A percentile compares a stretch with the other conserved stretches of the same genome.
phyloP scores from a whole-genome alignment of 192 early-diverging fungal species.

The Podila verticillata region DNA sequence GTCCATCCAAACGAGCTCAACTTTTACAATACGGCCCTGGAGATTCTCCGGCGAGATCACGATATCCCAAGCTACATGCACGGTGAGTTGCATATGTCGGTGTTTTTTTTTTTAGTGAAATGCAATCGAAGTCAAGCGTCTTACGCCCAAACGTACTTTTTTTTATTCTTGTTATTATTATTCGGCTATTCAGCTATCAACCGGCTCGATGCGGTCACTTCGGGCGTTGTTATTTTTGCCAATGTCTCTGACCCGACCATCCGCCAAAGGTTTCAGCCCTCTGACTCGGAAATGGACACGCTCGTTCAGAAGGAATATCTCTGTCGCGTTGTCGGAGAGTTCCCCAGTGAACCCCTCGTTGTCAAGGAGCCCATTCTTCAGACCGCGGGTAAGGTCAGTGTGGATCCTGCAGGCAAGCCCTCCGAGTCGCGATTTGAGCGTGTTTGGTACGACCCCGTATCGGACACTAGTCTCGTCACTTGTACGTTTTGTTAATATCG shows the following conservation, averaged over 20 bases:
- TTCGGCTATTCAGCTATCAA: constrained; percentile 18
- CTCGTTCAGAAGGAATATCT: constrained; percentile 40
- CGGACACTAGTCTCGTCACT: constrained; percentile 31
- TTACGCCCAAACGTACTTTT: background rate
- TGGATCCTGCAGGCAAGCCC: constrained; percentile 32
- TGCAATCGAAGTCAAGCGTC: background rate
- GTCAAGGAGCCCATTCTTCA: constrained; percentile 44
- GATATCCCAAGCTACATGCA: constrained; percentile 46
- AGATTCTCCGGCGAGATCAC: constrained; percentile 42
- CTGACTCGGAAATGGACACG: background rate
- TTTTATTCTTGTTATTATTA: background rate
- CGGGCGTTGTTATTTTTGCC: constrained; percentile 46
- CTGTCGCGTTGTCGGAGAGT: constrained; percentile 46
- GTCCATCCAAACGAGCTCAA: constrained; percentile 49
- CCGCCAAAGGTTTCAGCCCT: constrained; percentile 37
- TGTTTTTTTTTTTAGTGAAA: background rate
- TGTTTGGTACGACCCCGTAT: constrained; percentile 27
- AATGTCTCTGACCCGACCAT: constrained; percentile 27
- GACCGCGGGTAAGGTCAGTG: constrained; percentile 23
- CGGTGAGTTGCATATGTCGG: constrained; percentile 7
- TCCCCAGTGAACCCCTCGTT: constrained; percentile 21
- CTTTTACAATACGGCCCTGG: constrained; percentile 37
- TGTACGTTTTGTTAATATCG: constrained; percentile 15
- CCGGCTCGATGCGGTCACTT: constrained; percentile 36
- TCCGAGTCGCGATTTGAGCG: constrained; percentile 39